Conservation (phyloP, 1,284 basidiomycete genomes). For the Dichomitus squalens region DNA sequence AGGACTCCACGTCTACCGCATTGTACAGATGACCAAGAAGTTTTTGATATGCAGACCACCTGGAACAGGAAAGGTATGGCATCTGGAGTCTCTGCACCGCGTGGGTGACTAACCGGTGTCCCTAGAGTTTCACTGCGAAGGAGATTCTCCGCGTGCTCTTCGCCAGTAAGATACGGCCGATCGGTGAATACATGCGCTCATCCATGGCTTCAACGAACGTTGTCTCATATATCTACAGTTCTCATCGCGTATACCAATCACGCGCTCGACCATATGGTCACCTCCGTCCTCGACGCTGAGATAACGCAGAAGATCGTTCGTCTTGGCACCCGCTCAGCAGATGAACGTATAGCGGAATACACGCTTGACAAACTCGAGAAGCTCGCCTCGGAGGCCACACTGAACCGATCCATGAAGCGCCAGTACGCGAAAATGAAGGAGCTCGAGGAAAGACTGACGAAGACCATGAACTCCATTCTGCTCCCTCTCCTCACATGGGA, state of each 20-base stretch:
- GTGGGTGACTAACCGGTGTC: neutral
- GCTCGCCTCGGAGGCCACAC: slow-evolving; percentile 41
- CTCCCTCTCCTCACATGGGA: slow-evolving; percentile 37
- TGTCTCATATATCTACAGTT: slow-evolving; percentile 39
- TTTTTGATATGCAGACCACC: slow-evolving; percentile 53
- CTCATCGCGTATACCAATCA: slow-evolving; percentile 80
- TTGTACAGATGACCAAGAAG: neutral
- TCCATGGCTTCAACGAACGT: no score
- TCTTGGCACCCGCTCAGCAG: slow-evolving; percentile 60
- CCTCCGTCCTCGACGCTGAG: slow-evolving; percentile 56
- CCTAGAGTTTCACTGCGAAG: slow-evolving; percentile 65
- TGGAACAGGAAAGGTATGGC: slow-evolving; percentile 73
- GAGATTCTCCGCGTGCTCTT: slow-evolving; percentile 67
- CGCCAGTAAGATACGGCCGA: slow-evolving; percentile 40
- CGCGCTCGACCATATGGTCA: slow-evolving; percentile 71
- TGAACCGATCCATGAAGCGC: slow-evolving; percentile 37
- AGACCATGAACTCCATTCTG: slow-evolving; percentile 45
- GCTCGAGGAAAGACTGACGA: slow-evolving; percentile 46
- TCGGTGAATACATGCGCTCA: slow-evolving; percentile 18
- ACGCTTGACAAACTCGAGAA: slow-evolving; percentile 60
- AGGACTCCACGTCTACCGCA: neutral
- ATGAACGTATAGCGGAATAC: slow-evolving; percentile 58
- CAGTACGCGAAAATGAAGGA: slow-evolving; percentile 47
- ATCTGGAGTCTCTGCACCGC: no score
- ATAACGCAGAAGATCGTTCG: slow-evolving; percentile 68